Percentiles rank a stretch among this genome's conserved stretches.
Conservation (phyloP, 2,329 filamentous ascomycete species). For the Tolypocladium album region DNA sequence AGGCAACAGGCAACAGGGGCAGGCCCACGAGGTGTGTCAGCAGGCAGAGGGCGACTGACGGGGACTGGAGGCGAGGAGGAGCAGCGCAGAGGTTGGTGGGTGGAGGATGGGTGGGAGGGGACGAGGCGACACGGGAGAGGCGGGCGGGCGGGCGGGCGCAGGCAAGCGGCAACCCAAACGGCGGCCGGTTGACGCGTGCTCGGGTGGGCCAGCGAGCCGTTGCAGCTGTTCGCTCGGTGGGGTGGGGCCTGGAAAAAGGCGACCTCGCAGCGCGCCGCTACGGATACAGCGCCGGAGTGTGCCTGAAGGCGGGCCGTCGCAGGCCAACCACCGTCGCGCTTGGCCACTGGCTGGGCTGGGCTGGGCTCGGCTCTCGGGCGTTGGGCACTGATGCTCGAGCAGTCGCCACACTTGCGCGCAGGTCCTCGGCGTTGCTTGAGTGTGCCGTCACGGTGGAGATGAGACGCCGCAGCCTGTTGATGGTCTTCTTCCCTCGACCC, state of each 20-base stretch:
- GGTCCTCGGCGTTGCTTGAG: neutral
- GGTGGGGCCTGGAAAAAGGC: neutral
- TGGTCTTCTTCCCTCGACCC: neutral
- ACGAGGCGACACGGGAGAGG: neutral
- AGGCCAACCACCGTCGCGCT: neutral
- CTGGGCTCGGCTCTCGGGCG: neutral
- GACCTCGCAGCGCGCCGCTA: neutral
- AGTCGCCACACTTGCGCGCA: neutral
- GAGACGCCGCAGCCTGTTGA: neutral
- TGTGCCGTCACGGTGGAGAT: neutral
- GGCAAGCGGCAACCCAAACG: neutral
- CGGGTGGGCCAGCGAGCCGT: conserved; percentile 1
- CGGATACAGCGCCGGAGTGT: neutral
- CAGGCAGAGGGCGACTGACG: conserved; percentile 6
- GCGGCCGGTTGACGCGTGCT: neutral
- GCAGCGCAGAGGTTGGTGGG: too few relatives aligned
- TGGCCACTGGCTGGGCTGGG: too few relatives aligned
- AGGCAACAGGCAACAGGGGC: conserved; percentile 4
- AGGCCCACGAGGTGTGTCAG: conserved; percentile 6
- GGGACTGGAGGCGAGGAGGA: conserved; percentile 13
- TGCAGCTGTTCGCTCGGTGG: neutral
- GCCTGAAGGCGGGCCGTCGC: neutral
- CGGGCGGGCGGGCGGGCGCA: neutral
- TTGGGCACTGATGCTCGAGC: neutral
- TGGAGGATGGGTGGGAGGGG: neutral